Conservation (phyloP, 2,329 filamentous ascomycete species). For the Cordyceps pruinosa region DNA sequence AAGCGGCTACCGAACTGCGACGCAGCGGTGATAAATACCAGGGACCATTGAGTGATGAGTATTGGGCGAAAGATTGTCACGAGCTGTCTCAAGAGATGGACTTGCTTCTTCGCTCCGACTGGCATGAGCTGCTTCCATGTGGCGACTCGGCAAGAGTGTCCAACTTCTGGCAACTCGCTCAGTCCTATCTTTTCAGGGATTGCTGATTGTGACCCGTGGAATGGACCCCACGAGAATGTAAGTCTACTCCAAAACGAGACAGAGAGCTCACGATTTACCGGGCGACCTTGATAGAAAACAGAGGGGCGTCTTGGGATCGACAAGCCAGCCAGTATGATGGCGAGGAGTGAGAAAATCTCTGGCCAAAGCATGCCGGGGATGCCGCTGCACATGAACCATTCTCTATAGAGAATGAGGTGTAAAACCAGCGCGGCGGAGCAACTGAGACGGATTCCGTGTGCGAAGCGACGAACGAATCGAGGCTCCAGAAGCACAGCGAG, state of each 20-base stretch:
- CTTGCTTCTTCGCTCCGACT: neutral
- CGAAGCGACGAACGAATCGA: neutral
- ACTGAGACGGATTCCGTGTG: neutral
- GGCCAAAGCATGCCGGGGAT: neutral
- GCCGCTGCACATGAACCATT: neutral
- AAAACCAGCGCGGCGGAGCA: neutral
- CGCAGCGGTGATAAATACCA: conserved; percentile 1
- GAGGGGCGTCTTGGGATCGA: neutral
- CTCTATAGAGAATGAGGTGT: neutral
- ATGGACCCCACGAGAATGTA: neutral
- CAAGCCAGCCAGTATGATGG: neutral
- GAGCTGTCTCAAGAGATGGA: neutral
- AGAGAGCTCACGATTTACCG: neutral
- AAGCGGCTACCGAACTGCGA: conserved; percentile 8
- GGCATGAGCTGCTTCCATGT: neutral
- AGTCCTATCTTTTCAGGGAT: neutral
- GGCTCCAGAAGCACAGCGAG: neutral
- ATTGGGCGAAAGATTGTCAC: neutral
- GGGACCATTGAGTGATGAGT: conserved; percentile 5
- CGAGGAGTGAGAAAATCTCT: neutral
- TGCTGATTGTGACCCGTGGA: neutral
- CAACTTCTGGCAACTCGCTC: neutral
- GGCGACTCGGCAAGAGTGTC: neutral
- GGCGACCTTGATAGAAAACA: neutral
- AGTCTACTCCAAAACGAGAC: neutral